These are phyloP conservation scores for Fusarium compactum DNA, from an alignment of 2,329 filamentous ascomycete species.

Conservation along the genomic window DNA sequence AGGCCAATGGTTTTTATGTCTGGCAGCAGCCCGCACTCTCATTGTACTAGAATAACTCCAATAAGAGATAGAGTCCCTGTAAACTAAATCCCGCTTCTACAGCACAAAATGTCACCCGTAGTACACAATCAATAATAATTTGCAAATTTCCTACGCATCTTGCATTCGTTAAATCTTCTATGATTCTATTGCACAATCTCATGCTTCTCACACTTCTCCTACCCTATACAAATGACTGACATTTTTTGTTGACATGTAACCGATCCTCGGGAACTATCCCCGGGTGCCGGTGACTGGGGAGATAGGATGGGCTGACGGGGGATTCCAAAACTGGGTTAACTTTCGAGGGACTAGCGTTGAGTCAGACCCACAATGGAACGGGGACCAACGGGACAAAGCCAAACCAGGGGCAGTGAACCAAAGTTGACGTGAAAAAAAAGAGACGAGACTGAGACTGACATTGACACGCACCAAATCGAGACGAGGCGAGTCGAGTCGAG, in stretches of 20 bases:
- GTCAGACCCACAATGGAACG: conserved; percentile 35
- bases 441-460: conserved; percentile 28
- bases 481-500: conserved; percentile 15
- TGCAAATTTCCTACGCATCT: not conserved
- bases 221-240: conserved; percentile 27
- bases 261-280: conserved; percentile 35
- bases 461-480: conserved; percentile 16
- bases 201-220: not conserved
- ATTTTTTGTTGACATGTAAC: conserved; percentile 6
- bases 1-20: not conserved
- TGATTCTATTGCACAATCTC: not conserved
- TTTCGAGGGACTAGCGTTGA: conserved; percentile 17
- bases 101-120: not conserved
- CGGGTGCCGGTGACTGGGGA: conserved; percentile 35
- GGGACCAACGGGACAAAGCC: conserved; percentile 32
- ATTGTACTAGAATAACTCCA: not conserved
- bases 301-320: conserved; percentile 17
- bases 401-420: conserved; percentile 27
- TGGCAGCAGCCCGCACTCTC: not conserved
- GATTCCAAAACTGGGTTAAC: conserved; percentile 27
- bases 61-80: not conserved
- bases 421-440: conserved; percentile 28
- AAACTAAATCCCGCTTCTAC: not conserved
- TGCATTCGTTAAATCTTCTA: not conserved
- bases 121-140: not conserved